Evolutionary conservation across 331 rosid species (phyloP), one percentile per base, ranked within the genome.

Genomic region (Spiraea crenata): DNA sequence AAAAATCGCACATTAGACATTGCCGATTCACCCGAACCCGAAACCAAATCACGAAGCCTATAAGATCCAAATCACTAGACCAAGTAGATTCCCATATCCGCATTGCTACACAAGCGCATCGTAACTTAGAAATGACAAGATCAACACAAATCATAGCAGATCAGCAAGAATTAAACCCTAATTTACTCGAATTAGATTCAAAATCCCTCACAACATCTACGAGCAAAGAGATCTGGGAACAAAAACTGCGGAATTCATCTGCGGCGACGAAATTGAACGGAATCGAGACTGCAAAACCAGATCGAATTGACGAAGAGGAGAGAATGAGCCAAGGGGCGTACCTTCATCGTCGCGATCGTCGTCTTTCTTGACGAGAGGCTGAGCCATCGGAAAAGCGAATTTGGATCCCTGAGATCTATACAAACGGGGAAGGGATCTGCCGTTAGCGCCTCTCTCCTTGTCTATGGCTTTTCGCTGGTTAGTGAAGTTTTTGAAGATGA

Each of bases 341-440:
- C 99, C 96, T 91, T 95, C 99, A 65, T 95, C 97, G 81, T 95
- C 99, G 13, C 95, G 97, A 82, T 95, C 99, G 75, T 95, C 97
- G 86, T 95, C 99, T 75, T 95, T 95, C 96, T 95, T 95, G 57
- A 85, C 86, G 46, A 91, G 87, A 11, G 96, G 87, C 80, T 95
- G 99, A 79, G 99, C 97, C 99, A 91, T 95, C 47, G 57, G 67
- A 41, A 64, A 64, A 66, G 74, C 77, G 20, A 50, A 71, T 66
- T 25, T 70, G 89, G 84, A 85, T 81, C 74, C 65, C 35, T 1
- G 72, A 85, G 98, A 90, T 90, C 93, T 89, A 74, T 57, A 75
- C 73, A 8, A 70, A 58, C 20, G 15, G 61, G 45, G 64, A 34
- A 25, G 31, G 31, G 31, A 25, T 25, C 31, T 25, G 34, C 35